phyloP scores from a whole-genome alignment of 257 asterid genomes.

The Galeopsis tetrahit region DNA sequence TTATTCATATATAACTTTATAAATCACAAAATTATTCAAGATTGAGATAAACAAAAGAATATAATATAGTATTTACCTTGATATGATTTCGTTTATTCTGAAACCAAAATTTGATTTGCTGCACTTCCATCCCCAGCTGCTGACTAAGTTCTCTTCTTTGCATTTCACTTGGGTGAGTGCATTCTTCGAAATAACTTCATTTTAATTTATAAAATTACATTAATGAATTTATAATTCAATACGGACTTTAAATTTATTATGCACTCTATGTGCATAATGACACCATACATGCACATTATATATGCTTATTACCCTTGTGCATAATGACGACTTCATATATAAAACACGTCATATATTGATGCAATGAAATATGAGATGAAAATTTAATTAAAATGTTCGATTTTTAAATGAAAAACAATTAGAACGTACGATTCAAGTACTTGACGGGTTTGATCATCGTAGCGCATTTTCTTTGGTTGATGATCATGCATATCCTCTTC shows the following conservation, averaged over 20 bases:
- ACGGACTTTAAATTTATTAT: too few relatives aligned
- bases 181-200: neutral
- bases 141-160: neutral
- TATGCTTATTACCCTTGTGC: neutral
- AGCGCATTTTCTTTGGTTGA: too few relatives aligned
- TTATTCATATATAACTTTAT: too few relatives aligned
- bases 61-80: neutral
- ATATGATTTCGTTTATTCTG: neutral
- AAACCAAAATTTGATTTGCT: neutral
- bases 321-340: neutral
- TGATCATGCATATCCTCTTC: too few relatives aligned
- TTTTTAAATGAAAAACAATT: too few relatives aligned
- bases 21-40: too few relatives aligned
- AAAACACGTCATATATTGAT: neutral
- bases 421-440: too few relatives aligned
- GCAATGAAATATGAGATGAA: neutral
- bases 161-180: neutral
- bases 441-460: too few relatives aligned
- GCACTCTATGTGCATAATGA: too few relatives aligned
- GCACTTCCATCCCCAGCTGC: neutral
- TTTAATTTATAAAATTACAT: neutral
- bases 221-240: neutral
- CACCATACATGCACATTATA: too few relatives aligned
- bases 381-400: too few relatives aligned
- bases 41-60: too few relatives aligned